A percentile compares a stretch with the other conserved stretches of the same genome.
Conservation (phyloP, 2,329 filamentous ascomycete species). For the Graphilbum ipis-grandicollis region DNA sequence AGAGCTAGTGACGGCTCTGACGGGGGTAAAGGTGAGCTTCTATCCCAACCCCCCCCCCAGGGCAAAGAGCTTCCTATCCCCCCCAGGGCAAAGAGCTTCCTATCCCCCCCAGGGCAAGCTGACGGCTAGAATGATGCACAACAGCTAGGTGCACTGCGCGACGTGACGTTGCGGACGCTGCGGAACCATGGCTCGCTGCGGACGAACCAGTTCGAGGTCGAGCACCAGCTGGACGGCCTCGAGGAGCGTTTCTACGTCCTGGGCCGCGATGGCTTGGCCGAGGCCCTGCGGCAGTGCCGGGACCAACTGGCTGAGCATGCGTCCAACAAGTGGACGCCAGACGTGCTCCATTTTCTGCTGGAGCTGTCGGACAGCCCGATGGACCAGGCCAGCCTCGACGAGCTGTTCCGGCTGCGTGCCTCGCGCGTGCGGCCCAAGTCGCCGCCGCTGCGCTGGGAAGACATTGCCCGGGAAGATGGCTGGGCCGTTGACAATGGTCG, state of each 20-base stretch:
- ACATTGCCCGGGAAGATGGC: conserved; percentile 61
- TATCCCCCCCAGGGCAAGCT: too few species aligned
- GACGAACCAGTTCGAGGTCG: conserved; percentile 61
- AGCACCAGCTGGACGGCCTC: conserved; percentile 47
- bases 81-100: too few species aligned
- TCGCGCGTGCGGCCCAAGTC: conserved; percentile 22
- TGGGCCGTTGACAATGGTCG: conserved; percentile 49
- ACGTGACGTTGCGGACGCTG: conserved; percentile 32
- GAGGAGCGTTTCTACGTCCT: conserved; percentile 76
- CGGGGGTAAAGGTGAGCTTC: conserved; percentile 30
- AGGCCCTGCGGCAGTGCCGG: conserved; percentile 36
- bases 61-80: too few species aligned
- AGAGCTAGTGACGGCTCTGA: conserved; percentile 50
- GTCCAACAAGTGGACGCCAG: conserved; percentile 58
- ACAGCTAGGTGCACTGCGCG: conserved; percentile 26
- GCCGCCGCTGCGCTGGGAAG: conserved; percentile 53
- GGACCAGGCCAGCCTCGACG: conserved; percentile 46
- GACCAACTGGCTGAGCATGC: conserved; percentile 10
- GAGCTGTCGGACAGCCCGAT: conserved; percentile 68
- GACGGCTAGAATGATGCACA: conserved; percentile 13
- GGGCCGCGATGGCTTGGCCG: conserved; percentile 62
- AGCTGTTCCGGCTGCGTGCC: conserved; percentile 37
- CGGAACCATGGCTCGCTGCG: conserved; percentile 40
- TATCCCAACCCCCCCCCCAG: too few species aligned
- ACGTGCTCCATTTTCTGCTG: conserved; percentile 61